Evolutionary conservation across 2,329 filamentous ascomycete genomes (phyloP).

Genomic region (Plectosphaerella cucumerina): DNA sequence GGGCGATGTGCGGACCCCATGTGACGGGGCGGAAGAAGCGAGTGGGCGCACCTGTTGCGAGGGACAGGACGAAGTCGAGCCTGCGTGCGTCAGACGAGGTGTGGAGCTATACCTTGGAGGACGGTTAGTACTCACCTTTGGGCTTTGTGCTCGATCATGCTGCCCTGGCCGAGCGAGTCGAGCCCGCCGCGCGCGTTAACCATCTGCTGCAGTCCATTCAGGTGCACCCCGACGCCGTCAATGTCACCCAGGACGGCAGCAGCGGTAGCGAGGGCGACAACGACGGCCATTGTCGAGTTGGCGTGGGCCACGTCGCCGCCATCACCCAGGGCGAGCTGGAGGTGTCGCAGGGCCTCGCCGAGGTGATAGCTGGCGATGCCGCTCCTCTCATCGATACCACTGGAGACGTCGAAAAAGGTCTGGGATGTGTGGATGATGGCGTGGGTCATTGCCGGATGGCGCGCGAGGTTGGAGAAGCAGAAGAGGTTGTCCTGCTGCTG

Average conservation of each 20-base stretch:
- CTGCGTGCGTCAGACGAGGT: not conserved
- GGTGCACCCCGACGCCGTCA: constrained; percentile 15
- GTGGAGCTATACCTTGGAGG: not conserved
- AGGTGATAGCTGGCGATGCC: constrained; percentile 13
- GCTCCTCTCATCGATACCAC: constrained; percentile 3
- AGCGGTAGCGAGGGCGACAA: constrained; percentile 15
- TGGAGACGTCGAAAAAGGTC: constrained; percentile 14
- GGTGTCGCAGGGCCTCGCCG: constrained; percentile 12
- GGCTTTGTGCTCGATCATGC: constrained; percentile 11
- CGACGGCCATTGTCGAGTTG: constrained; percentile 15
- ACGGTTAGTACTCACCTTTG: constrained; percentile 1
- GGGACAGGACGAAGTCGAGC: constrained; percentile 1
- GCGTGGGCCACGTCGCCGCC: constrained; percentile 6
- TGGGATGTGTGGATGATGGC: constrained; percentile 18
- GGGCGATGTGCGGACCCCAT: constrained; percentile 10
- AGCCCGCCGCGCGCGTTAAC: constrained; percentile 17
- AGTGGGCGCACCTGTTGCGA: constrained; percentile 7
- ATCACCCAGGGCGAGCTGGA: constrained; percentile 14
- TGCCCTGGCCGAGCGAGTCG: constrained; percentile 7
- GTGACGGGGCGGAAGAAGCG: constrained; percentile 7
- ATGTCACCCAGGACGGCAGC: constrained; percentile 17
- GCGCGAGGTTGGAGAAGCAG: constrained; percentile 14
- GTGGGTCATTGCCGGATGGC: constrained; percentile 17
- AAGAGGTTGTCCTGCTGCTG: constrained; percentile 9
- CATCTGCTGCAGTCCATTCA: constrained; percentile 17